These are phyloP conservation scores for Alternaria sp. DNA, from an alignment of 2,329 filamentous ascomycete species.

Conservation along the genomic window DNA sequence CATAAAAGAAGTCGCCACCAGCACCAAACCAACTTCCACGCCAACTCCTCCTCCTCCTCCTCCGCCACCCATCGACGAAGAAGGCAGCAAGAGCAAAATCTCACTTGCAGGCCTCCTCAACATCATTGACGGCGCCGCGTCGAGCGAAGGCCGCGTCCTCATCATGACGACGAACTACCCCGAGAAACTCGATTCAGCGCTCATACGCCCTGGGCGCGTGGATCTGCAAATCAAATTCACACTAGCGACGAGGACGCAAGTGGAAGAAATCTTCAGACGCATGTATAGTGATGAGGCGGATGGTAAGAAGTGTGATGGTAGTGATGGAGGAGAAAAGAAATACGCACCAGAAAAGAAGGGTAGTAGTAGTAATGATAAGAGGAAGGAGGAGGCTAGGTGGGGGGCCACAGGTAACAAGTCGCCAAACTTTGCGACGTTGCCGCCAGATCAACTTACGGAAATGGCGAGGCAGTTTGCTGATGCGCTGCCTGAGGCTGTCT, in stretches of 20 bases:
- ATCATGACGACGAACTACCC: conserved; percentile 42
- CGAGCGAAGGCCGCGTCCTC: conserved; percentile 66
- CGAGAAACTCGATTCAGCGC: conserved; percentile 56
- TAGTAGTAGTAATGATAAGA: too few species aligned
- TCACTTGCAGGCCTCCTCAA: conserved; percentile 82
- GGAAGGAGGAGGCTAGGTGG: too few species aligned
- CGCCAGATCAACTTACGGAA: neutral
- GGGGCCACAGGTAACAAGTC: too few species aligned
- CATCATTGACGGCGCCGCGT: conserved; percentile 82
- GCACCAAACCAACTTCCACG: neutral
- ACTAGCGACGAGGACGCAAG: conserved; percentile 20
- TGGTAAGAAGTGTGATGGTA: neutral
- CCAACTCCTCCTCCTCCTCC: neutral
- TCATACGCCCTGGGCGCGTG: conserved; percentile 69
- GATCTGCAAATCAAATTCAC: conserved; percentile 54
- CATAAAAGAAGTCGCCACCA: neutral
- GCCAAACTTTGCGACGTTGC: neutral
- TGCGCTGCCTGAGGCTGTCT: conserved; percentile 7
- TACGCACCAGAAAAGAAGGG: neutral
- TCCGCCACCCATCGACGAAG: neutral
- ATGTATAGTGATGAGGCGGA: conserved; percentile 27
- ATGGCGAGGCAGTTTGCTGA: conserved; percentile 17
- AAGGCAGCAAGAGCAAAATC: conserved; percentile 58
- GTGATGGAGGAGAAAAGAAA: neutral
- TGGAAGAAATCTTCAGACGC: conserved; percentile 25